Conservation (phyloP, 352 stramenopile species). For the Phytophthora capsici region DNA sequence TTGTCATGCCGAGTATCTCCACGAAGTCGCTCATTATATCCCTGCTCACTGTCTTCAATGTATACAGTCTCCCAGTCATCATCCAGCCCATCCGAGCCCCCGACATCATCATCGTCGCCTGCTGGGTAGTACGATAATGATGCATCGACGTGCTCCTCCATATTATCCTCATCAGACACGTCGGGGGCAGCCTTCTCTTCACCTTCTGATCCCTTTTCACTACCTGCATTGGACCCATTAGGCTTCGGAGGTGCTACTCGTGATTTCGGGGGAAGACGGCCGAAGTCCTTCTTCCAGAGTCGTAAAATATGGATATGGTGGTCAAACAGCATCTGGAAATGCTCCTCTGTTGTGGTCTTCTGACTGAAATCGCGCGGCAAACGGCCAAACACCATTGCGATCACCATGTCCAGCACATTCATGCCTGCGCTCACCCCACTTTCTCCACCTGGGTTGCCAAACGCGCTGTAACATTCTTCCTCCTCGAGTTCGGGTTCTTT, state of each 20-base stretch:
- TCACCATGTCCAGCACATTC: slow-evolving; percentile 89
- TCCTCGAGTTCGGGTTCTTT: slow-evolving; percentile 61
- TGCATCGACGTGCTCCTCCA: slow-evolving; percentile 20
- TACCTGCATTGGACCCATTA: slow-evolving; percentile 16
- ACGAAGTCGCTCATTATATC: slow-evolving; percentile 11
- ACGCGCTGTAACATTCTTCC: slow-evolving; percentile 53
- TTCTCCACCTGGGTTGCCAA: slow-evolving; percentile 33
- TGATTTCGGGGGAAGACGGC: slow-evolving; percentile 58
- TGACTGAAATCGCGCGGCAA: slow-evolving; percentile 70
- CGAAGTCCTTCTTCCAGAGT: slow-evolving; percentile 88
- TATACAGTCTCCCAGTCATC: slow-evolving; percentile 44
- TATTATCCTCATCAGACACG: slow-evolving; percentile 26
- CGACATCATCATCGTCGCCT: slow-evolving; percentile 10
- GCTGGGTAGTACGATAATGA: slow-evolving; percentile 27
- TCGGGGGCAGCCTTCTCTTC: slow-evolving; percentile 14
- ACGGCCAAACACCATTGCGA: slow-evolving; percentile 87
- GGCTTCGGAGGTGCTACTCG: slow-evolving; percentile 14
- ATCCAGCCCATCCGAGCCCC: slow-evolving; percentile 12
- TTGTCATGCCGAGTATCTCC: slow-evolving; percentile 16
- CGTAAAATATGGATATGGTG: slow-evolving; percentile 81
- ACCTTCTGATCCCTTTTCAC: slow-evolving; percentile 11
- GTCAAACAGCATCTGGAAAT: slow-evolving; percentile 80
- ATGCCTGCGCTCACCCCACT: slow-evolving; percentile 44
- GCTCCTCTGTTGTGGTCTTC: slow-evolving; percentile 60
- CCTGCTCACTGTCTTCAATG: slow-evolving; percentile 4